These are phyloP conservation scores for Scheffersomyces lignosus DNA, from an alignment of 805 yeast genomes.

Conservation along the genomic window DNA sequence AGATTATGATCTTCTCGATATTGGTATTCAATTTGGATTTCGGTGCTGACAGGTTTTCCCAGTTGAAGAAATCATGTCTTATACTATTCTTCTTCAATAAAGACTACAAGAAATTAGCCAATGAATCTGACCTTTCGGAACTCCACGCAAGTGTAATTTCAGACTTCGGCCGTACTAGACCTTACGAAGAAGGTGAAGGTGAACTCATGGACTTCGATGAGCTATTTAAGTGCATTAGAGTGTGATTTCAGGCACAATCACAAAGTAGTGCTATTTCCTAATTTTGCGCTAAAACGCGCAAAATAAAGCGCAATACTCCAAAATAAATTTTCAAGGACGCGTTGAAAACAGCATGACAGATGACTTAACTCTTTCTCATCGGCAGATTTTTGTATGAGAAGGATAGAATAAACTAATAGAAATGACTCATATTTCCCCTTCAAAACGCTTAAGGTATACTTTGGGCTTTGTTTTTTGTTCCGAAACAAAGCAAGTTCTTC, in stretches of 20 bases:
- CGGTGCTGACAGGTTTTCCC: conserved; percentile 4
- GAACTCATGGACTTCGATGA: conserved; percentile 13
- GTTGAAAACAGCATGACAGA: no score
- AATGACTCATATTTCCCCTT: no score
- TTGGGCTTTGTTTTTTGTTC: conserved; percentile 28
- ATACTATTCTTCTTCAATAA: conserved; percentile 18
- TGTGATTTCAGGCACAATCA: no score
- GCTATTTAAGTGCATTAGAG: conserved; percentile 9
- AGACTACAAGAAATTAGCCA: conserved; percentile 15
- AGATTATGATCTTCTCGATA: conserved; percentile 20
- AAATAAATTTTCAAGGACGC: no score
- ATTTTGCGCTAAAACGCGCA: no score
- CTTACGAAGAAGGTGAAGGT: background rate
- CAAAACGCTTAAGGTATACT: conserved; percentile 18
- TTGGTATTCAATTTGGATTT: conserved; percentile 13
- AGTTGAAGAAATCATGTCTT: conserved; percentile 16
- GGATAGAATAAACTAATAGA: no score
- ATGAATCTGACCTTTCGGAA: conserved; percentile 5
- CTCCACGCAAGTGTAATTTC: conserved; percentile 3
- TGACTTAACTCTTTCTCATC: no score
- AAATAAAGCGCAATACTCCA: no score
- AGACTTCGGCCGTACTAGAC: conserved; percentile 8
- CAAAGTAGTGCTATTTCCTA: no score
- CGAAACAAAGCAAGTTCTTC: conserved; percentile 30
- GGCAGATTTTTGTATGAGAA: no score